Base-by-base conservation (phyloP, 1,139 yeast species). In the Scheffersomyces illinoinensis region DNA sequence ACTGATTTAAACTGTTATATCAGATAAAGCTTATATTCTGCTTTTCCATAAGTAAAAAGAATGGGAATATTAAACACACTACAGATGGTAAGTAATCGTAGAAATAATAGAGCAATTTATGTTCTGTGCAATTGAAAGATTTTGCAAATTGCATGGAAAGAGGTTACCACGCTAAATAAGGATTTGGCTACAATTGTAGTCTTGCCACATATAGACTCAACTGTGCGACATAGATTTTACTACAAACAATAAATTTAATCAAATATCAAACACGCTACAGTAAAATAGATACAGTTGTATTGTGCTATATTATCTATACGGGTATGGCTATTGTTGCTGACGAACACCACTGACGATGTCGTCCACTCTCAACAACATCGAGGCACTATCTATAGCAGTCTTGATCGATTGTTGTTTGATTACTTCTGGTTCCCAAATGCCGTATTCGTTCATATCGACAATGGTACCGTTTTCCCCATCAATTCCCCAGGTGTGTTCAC, bases 361-460 rank as follows among this genome's bases (percentile, higher is more conserved):
- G 74, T 95, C 99, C 54, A 95, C 99, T 71, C 99, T 89, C 73
- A 95, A 83, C 69, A 95, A 82, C 78, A 95, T 83, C 75, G 98
- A 91, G 8, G 99, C 98, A 81, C 97, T 90, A 77, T 95, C 99
- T 66, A 96, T 91, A 52, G 97, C 97, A 20, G 99, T 96, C 81
- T 95, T 95, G 67, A 95, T 90, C 63, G 97, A 90, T 79, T 95
- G 99, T 71, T 91, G 96, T 78, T 95, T 95, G 75, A 95, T 93
- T 54, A 92, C 98, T 78, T 95, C 98, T 19, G 99, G 99, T 78
- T 95, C 99, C 99, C 99, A 95, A 64, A 95, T 90, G 52, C 99
- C 99, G 75, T 93, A 95, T 26, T 86, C 89, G 65, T 90, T 86
- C 99, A 95, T 95, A 73, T 95, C 98, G 51, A 91, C 98, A 60